These are phyloP conservation scores for Lachnellula arida DNA, from an alignment of 2,329 filamentous ascomycete genomes.

Conservation along the genomic window DNA sequence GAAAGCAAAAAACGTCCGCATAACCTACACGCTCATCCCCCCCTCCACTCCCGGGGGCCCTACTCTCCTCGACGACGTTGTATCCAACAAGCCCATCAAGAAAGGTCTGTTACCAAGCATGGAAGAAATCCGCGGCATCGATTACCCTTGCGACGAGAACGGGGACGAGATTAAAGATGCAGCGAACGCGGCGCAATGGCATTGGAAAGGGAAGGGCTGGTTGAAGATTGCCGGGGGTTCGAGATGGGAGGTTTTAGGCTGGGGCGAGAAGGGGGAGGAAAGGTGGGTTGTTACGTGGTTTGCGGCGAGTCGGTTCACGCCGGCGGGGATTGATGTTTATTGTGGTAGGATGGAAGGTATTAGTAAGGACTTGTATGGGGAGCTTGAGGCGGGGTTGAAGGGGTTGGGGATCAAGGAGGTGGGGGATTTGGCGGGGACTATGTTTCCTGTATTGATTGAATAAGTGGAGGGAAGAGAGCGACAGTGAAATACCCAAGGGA, in stretches of 20 bases:
- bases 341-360: constrained; percentile 58
- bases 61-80: constrained; percentile 59
- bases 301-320: constrained; percentile 76
- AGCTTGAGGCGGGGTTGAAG: constrained; percentile 51
- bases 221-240: constrained; percentile 63
- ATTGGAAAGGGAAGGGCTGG: constrained; percentile 76
- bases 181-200: constrained; percentile 42
- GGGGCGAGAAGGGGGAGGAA: constrained; percentile 48
- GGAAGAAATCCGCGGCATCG: constrained; percentile 61
- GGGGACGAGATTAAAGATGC: constrained; percentile 19
- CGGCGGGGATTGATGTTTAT: constrained; percentile 77
- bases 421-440: constrained; percentile 45
- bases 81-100: constrained; percentile 56
- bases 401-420: constrained; percentile 47
- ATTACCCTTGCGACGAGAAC: constrained; percentile 41
- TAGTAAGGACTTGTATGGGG: constrained; percentile 49
- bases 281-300: constrained; percentile 83
- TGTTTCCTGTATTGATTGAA: constrained; percentile 42
- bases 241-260: constrained; percentile 79
- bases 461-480: neutral
- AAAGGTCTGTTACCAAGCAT: constrained; percentile 41
- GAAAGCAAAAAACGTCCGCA: constrained; percentile 71
- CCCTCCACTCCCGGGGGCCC: constrained; percentile 24
- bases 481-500: neutral
- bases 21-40: constrained; percentile 62